Evolutionary conservation across 2,329 filamentous ascomycete genomes (phyloP).

Genomic region (Aspergillus tamarii): DNA sequence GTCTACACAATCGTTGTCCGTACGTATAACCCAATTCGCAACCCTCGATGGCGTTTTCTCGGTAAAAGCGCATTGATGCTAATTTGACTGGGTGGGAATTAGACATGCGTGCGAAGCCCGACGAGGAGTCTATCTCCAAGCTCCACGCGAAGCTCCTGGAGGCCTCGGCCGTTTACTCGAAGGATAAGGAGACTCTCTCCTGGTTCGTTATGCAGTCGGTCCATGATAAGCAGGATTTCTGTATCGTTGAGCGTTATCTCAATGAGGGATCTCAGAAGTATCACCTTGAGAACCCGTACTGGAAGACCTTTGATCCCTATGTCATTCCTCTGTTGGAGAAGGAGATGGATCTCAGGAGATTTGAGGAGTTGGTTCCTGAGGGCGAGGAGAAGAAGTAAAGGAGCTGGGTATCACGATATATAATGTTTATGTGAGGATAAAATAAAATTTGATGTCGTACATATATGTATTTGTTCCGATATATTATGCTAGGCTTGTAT

Average conservation of each 20-base stretch:
- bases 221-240: constrained; percentile 69
- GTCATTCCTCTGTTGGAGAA: constrained; percentile 69
- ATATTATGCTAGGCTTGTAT: neutral
- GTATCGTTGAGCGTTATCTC: constrained; percentile 74
- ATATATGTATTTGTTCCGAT: neutral
- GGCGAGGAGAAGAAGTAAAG: constrained; percentile 2
- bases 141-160: constrained; percentile 74
- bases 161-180: constrained; percentile 71
- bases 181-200: constrained; percentile 70
- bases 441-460: neutral
- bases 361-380: constrained; percentile 61
- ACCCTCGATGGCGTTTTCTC: no score
- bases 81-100: no score
- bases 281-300: constrained; percentile 71
- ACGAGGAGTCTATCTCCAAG: constrained; percentile 65
- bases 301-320: constrained; percentile 76
- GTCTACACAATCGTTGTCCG: constrained; percentile 37
- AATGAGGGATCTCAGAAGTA: constrained; percentile 64
- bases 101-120: constrained; percentile 68
- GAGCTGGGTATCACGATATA: neutral
- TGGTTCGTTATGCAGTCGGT: constrained; percentile 81
- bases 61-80: no score
- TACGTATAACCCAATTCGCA: constrained; percentile 17
- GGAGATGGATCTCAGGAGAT: constrained; percentile 69
- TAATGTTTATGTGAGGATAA: neutral